Conservation (phyloP, 148 eudicot species). For the Rhododendron williamsianum region DNA sequence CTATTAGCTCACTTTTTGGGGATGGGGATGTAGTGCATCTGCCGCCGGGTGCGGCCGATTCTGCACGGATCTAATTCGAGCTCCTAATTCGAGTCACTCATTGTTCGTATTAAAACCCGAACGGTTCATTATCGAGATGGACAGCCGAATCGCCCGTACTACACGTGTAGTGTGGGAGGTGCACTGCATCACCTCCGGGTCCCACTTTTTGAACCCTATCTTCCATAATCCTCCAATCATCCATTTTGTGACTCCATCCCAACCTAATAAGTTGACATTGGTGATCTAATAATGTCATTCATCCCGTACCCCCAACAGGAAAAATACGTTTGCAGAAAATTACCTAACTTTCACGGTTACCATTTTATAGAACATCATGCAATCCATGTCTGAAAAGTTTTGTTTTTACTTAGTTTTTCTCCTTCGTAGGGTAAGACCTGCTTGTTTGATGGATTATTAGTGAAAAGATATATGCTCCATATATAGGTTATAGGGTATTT, state of each 20-base stretch:
- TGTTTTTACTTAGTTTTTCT: neutral
- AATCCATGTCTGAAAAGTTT: neutral
- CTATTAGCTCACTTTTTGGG: no score
- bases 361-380: neutral
- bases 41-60: no score
- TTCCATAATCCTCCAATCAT: neutral
- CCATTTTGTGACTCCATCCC: neutral
- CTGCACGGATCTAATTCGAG: rapidly evolving
- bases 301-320: no score
- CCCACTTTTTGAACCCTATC: no score
- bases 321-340: neutral
- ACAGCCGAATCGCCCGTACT: no score
- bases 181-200: no score
- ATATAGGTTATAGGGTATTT: neutral
- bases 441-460: neutral
- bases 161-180: no score
- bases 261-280: neutral
- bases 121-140: no score
- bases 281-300: no score
- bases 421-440: neutral
- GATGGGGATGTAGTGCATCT: no score
- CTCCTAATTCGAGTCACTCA: no score
- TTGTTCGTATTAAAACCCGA: no score
- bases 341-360: neutral
- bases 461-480: neutral